Percentiles rank a stretch among this genome's conserved stretches.
Conservation (phyloP, 2,329 filamentous ascomycete species). For the Clarireedia homoeocarpa region DNA sequence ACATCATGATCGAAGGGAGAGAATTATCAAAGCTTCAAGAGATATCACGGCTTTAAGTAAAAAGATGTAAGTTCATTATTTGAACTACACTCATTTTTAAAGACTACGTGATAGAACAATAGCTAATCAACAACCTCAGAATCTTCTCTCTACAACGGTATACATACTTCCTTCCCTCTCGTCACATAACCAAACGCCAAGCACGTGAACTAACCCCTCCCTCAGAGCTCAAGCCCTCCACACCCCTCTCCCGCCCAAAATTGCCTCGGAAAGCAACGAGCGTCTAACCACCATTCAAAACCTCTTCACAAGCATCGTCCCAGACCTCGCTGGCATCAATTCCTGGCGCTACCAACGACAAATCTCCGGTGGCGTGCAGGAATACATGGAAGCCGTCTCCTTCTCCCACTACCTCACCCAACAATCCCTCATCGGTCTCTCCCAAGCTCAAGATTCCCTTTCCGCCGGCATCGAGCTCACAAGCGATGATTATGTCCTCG, state of each 20-base stretch:
- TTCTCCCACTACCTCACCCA: conserved; percentile 82
- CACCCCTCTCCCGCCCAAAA: conserved; percentile 56
- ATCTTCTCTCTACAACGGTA: conserved; percentile 83
- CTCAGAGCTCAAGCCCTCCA: conserved; percentile 56
- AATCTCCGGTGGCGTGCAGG: conserved; percentile 76
- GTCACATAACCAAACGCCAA: not conserved
- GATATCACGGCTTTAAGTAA: conserved; percentile 94
- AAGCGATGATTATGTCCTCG: conserved; percentile 79
- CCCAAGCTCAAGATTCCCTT: conserved; percentile 47
- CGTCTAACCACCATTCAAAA: conserved; percentile 64
- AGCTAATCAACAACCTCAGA: conserved; percentile 36
- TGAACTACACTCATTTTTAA: not conserved
- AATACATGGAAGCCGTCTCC: conserved; percentile 85
- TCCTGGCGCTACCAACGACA: conserved; percentile 73
- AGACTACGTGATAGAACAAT: not conserved
- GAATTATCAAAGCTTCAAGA: conserved; percentile 80
- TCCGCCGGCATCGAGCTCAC: conserved; percentile 54
- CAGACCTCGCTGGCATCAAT: conserved; percentile 72
- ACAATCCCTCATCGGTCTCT: conserved; percentile 64
- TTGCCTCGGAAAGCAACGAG: conserved; percentile 60
- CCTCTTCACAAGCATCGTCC: conserved; percentile 58
- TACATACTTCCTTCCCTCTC: conserved; percentile 4
- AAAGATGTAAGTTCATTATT: conserved; percentile 65
- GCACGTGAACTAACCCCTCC: not conserved
- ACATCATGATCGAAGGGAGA: conserved; percentile 87